Evolutionary conservation across 2,329 filamentous ascomycete species (phyloP).

Genomic region (Colletotrichum sp.): DNA sequence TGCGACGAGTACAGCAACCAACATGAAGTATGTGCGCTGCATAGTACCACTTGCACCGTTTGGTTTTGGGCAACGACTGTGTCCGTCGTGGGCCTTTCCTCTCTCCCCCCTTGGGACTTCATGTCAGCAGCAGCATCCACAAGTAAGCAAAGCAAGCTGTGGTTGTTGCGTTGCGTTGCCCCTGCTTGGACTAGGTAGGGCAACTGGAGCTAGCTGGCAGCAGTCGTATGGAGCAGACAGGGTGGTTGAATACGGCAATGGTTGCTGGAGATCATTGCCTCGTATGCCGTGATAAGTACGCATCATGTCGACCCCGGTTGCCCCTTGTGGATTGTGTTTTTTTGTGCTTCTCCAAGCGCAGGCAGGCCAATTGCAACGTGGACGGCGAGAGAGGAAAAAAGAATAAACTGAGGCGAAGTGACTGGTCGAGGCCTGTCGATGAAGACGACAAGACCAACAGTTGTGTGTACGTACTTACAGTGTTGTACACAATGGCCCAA

Average conservation of each 20-base stretch:
- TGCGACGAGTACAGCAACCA: neutral
- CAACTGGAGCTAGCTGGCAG: neutral
- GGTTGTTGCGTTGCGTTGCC: neutral
- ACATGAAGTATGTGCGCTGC: neutral
- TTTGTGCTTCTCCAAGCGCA: neutral
- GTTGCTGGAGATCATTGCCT: neutral
- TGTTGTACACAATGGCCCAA: neutral
- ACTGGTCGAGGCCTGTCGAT: neutral
- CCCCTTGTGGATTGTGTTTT: neutral
- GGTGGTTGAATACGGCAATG: neutral
- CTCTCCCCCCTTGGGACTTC: neutral
- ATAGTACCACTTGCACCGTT: neutral
- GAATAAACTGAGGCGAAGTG: neutral
- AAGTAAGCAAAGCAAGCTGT: neutral
- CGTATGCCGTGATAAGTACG: neutral
- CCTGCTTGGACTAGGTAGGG: neutral
- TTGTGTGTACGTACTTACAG: neutral
- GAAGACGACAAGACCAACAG: neutral
- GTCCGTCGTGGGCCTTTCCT: neutral
- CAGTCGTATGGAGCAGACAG: neutral
- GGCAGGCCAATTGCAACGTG: neutral
- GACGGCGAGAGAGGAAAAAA: neutral
- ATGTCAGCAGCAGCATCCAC: neutral
- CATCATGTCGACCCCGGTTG: neutral
- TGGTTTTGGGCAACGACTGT: neutral